Evolutionary conservation across 352 stramenopile genomes (phyloP), one percentile per base, ranked within the genome.

Genomic region (Phytophthora lateralis): DNA sequence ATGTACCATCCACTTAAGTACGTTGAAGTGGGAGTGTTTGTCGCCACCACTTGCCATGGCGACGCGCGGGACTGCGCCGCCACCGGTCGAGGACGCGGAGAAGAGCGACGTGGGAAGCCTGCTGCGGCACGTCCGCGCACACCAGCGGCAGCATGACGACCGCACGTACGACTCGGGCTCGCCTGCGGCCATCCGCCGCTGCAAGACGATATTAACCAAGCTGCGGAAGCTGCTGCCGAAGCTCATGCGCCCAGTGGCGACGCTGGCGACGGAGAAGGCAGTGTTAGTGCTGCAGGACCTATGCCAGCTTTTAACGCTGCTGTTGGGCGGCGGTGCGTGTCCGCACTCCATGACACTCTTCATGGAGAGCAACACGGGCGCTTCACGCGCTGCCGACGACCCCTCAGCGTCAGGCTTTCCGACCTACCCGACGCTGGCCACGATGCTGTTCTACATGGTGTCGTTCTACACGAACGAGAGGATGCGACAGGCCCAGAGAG

Each of bases 401-500:
- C 37, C 43, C 27, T 30, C 47, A 27, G 34, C 66, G 0, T 71
- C 66, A 6, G 63, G 63, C 20, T 69, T 75, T 17, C 63, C 72
- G 15, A 79, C 74, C 14, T 86, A 80, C 45, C 63, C 75, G 10
- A 81, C 72, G 2, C 69, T 87, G 32, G 78, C 70, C 17, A 89
- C 72, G 6, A 88, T 91, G 71, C 59, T 90, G 21, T 85, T 91
- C 35, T 89, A 90, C 43, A 85, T 91, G 77, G 49, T 91, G 7
- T 84, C 77, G 11, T 91, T 91, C 38, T 89, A 80, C 48, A 81
- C 72, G 2, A 88, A 81, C 24, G 47, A 68, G 15, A 58, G 32
- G 24, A 61, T 89, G 4, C 51, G 42, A 12, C 52, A 72, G 7
- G 67, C 77, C 1, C 80, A 89, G 34, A 32, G 53, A 46, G 78